Base-by-base conservation (phyloP, 2,329 filamentous ascomycete genomes). In the Botrytis fragariae region DNA sequence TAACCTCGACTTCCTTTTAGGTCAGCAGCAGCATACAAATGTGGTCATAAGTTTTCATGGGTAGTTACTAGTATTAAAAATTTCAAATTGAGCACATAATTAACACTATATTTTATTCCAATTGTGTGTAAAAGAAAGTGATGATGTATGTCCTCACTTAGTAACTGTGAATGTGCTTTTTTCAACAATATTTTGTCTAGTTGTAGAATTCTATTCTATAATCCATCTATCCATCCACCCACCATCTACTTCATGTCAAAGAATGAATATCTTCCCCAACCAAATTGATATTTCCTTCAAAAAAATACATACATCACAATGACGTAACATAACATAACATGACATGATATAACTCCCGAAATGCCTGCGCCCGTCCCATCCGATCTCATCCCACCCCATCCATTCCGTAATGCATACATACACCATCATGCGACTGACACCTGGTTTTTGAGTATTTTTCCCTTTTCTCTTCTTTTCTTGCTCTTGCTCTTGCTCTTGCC, bases 61-160 rank as follows among this genome's bases (percentile, higher is more conserved):
- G 71, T 72, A 69, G 71, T 72, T 68, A 69, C 16, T 67, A 42
- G 70, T 72, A 68, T 54, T 73, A 71, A 73, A 54, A 73, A 62
- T 63, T 51, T n/a, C n/a, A 69, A 70, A 73, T 70, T 73, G 54
- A 69, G 65, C 57, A 73, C 45, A 71, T 72, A 70, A 72, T 71
- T 64, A 18, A 45, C 42, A 62, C 22, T 22, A 35, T 6, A 61
- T 35, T 29, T 22, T 3, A 48, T 63, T 5, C 62, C 10, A 29
- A 39, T 35, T 32, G 8, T 57, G 3, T 32, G 9, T 16, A 35
- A 22, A 42, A 57, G 9, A 25, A 29, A 2, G 25, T 54, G 48
- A n/a, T 16, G 48, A 54, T 7, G 25, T 54, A n/a, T 54, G 25
- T 3, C 25, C 25, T 54, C 12, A 57, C 1, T 57, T 29, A 1